Evolutionary conservation across 1,284 basidiomycete species (phyloP), one percentile per base, ranked within the genome.

Genomic region (Violaceomyces palustris): DNA sequence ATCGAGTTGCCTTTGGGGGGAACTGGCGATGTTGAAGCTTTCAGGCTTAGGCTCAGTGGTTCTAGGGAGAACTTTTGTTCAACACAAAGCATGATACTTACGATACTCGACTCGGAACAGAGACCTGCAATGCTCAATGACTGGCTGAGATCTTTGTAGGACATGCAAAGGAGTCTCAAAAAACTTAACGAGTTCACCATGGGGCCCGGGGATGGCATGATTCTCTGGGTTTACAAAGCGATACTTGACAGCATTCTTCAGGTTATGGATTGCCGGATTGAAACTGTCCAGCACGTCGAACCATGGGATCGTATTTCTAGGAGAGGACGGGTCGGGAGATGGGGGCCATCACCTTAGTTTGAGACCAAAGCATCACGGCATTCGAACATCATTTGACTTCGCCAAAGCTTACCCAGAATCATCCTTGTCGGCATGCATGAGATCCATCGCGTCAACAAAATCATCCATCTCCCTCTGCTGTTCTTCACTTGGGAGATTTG

Each of bases 201-300:
- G 88, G 0, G 89, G 88, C 0, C 85, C 85, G 0, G 86, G 85
- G 1, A 94, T 77, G 0, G 88, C 87, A 42, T 87, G 78, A 2
- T 76, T 77, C n/a, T 79, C 75, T 8, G 91, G 77, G 64, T 92
- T 86, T 1, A 81, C 75, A 6, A 86, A 83, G 10, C 83, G 82
- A 65, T 92, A 89, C 72, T 91, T 87, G 57, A 92, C 83, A 3
- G 91, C 91, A 75, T 94, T 88, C 69, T 93, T 93, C 42, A 84
- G 80, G 28, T 90, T 84, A 68, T 97, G 92, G 23, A 94, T 80
- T 5, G 87, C 83, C 0, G 93, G 91, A 63, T 93, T 94, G 74
- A 83, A 93, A 1, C 87, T 87, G 2, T 83, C 75, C 1, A 79
- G 76, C 0, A 85, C 80, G 50, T 85, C 82, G 64, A 86, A 93